phyloP scores from a whole-genome alignment of 768 basidiomycete species.

The Lactarius tabidus region DNA sequence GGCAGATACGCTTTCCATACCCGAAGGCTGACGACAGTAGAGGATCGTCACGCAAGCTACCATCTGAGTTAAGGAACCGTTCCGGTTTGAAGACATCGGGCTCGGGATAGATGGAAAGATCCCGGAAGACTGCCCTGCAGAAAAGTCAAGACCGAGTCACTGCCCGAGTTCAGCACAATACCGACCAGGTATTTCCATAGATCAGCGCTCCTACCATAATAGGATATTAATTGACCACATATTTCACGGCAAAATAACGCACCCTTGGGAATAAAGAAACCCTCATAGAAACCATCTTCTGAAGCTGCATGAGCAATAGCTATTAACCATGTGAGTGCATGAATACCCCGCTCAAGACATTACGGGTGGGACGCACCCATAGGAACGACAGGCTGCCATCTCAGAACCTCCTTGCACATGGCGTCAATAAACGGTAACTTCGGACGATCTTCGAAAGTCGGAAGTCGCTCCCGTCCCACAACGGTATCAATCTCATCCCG shows the following conservation, averaged over 20 bases:
- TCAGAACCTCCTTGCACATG: background rate
- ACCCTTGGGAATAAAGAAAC: constrained; percentile 18
- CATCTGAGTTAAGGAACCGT: constrained; percentile 32
- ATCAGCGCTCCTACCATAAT: too few relatives aligned
- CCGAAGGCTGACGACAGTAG: constrained; percentile 15
- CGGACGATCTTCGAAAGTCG: constrained; percentile 8
- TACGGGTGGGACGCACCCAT: background rate
- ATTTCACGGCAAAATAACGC: background rate
- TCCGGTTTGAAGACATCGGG: constrained; percentile 48
- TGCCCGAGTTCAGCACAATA: too few relatives aligned
- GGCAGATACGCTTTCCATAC: constrained; percentile 25
- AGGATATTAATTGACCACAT: too few relatives aligned
- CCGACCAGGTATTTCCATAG: too few relatives aligned
- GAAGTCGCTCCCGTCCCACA: background rate
- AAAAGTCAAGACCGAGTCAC: too few relatives aligned
- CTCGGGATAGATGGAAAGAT: constrained; percentile 45
- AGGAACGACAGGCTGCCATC: background rate
- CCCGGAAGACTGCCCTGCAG: constrained; percentile 36
- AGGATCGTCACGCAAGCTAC: constrained; percentile 14
- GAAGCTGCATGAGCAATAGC: background rate
- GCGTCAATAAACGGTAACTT: constrained; percentile 5
- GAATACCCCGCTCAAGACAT: too few relatives aligned
- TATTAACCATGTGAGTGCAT: background rate
- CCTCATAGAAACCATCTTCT: constrained; percentile 8
- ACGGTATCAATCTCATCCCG: constrained; percentile 14